Percentiles rank a stretch among this genome's conserved stretches.
Evolutionary conservation across 495 filamentous ascomycete genomes (phyloP).

Genomic region (Penicillium canescens): DNA sequence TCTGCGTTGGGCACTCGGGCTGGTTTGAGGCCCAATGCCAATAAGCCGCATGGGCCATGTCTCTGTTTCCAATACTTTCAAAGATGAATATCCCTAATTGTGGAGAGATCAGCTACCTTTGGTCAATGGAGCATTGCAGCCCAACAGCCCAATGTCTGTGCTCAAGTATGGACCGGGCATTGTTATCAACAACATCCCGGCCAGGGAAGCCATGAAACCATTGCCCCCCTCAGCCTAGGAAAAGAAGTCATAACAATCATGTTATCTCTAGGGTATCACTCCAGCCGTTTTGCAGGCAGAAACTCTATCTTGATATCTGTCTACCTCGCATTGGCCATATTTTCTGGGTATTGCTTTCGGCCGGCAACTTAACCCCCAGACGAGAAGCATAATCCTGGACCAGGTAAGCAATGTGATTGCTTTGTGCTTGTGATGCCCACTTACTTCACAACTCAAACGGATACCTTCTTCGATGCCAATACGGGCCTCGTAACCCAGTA

Average conservation of each 20-base stretch:
- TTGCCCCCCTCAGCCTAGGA: neutral
- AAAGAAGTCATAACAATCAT: constrained; percentile 10
- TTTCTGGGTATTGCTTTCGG: neutral
- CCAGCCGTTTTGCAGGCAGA: neutral
- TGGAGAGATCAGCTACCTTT: constrained; percentile 11
- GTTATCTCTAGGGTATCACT: constrained; percentile 16
- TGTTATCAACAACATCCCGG: neutral
- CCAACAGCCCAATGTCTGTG: constrained; percentile 29
- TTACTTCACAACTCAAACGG: constrained; percentile 50
- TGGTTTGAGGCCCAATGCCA: constrained; percentile 22
- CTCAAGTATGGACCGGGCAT: neutral
- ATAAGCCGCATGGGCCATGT: constrained; percentile 23
- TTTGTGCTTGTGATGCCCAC: constrained; percentile 8
- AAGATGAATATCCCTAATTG: neutral
- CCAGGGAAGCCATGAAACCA: neutral
- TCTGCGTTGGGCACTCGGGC: constrained; percentile 3
- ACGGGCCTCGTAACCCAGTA: constrained; percentile 59
- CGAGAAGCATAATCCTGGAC: constrained; percentile 42
- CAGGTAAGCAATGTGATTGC: neutral
- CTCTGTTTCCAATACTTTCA: neutral
- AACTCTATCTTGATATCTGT: constrained; percentile 16
- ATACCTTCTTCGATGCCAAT: constrained; percentile 58
- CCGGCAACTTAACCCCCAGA: constrained; percentile 29
- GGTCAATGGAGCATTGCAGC: constrained; percentile 17
- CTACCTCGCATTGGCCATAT: neutral